phyloP scores from a whole-genome alignment of 139 green algal species.

The Chlamydomonas incerta region DNA sequence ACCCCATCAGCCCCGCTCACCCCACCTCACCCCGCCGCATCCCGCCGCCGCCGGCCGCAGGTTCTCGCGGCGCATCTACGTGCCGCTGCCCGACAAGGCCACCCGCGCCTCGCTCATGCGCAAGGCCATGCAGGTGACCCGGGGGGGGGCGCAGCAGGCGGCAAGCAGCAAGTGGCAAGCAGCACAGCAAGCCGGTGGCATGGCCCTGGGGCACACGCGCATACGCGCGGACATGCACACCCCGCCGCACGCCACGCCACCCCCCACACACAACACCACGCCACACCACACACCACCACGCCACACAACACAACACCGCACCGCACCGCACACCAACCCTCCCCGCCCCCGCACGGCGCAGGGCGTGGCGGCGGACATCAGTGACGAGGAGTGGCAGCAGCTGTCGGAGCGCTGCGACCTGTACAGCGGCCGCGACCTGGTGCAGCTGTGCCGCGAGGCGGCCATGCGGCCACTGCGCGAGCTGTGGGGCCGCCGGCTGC shows the following conservation, averaged over 20 bases:
- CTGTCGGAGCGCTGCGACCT: constrained; percentile 46
- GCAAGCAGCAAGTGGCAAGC: too few relatives aligned
- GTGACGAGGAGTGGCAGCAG: constrained; percentile 32
- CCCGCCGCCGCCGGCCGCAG: too few relatives aligned
- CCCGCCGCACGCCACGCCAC: too few relatives aligned
- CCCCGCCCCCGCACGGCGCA: neutral
- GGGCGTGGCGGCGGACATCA: constrained; percentile 41
- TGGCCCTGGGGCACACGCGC: too few relatives aligned
- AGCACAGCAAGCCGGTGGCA: too few relatives aligned
- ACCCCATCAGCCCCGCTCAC: neutral
- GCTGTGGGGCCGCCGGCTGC: constrained; percentile 56
- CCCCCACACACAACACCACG: too few relatives aligned
- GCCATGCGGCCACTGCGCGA: constrained; percentile 64
- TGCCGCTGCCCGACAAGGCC: constrained; percentile 60
- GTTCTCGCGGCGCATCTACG: constrained; percentile 61
- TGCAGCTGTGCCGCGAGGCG: constrained; percentile 63
- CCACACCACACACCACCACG: too few relatives aligned
- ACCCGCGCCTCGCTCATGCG: constrained; percentile 48
- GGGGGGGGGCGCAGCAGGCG: too few relatives aligned
- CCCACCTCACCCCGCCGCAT: too few relatives aligned
- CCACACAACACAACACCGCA: too few relatives aligned
- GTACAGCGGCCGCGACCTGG: constrained; percentile 63
- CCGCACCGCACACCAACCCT: too few relatives aligned
- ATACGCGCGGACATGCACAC: too few relatives aligned
- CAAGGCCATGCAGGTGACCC: constrained; percentile 38